Evolutionary conservation across 2,329 filamentous ascomycete species (phyloP), one percentile per base, ranked within the genome.

Genomic region (Biscogniauxia marginata): DNA sequence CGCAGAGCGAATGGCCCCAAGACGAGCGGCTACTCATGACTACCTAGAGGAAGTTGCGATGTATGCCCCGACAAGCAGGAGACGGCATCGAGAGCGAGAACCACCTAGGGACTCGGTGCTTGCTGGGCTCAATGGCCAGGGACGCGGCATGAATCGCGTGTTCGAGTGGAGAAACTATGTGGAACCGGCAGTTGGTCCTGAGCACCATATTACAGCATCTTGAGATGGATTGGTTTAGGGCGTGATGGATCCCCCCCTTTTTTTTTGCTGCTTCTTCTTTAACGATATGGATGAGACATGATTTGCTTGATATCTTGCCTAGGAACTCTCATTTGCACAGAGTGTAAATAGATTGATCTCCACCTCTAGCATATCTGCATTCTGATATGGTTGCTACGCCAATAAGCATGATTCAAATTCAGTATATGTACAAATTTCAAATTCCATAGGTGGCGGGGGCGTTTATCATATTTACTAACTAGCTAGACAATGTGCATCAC

Each of bases 121-220:
- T 23, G 69, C 69, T 18, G 69, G 69, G 6, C 65, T 71, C 18
- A 65, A 63, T 47, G 69, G 69, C 4, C 65, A 64, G n/a, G 67
- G 65, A 43, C 65, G 66, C 53, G 69, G 69, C n/a, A 68, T 67
- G 64, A 64, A 67, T 50, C 66, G 69, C 21, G 69, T 71, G 7
- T 64, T 56, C 23, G 69, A 71, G 51, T 71, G 69, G 69, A 60
- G 63, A 23, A 61, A 65, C 54, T 63, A 71, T 49, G 66, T 71
- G 45, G 62, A 65, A 25, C 52, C 62, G 22, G 60, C 55, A 11
- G n/a, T n/a, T n/a, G 55, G n/a, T 52, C 8, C 18, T 56, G 21
- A 49, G 24, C 39, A 49, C 58, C 19, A 62, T 54, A 52, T 50
- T 39, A 34, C 25, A 21, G 19, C 45, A 46, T 19, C n/a, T n/a